Evolutionary conservation across 768 basidiomycete genomes (phyloP).

Genomic region (Leccinum longicurvipes): DNA sequence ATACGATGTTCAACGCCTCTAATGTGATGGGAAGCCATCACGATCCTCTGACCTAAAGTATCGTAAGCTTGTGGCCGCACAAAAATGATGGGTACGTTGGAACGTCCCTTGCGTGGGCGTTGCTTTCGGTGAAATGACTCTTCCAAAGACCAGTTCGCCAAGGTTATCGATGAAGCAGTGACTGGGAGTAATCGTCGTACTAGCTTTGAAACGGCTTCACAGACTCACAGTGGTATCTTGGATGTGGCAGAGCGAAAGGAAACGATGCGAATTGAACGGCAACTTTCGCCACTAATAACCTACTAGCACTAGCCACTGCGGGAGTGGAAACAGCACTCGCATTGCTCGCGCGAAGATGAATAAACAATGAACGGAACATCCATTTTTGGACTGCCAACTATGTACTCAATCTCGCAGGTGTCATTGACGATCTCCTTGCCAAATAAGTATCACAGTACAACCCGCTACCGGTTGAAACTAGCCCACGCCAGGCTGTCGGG

Average conservation of each 20-base stretch:
- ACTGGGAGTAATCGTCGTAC: too few species aligned
- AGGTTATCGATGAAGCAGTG: background rate
- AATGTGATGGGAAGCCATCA: background rate
- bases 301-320: too few species aligned
- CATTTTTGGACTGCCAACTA: background rate
- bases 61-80: background rate
- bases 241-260: too few species aligned
- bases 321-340: too few species aligned
- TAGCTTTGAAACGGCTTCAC: too few species aligned
- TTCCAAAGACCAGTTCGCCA: background rate
- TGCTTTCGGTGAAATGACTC: background rate
- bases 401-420: background rate
- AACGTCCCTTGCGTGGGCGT: background rate
- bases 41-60: background rate
- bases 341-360: too few species aligned
- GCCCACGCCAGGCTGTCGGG: background rate
- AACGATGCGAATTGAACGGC: too few species aligned
- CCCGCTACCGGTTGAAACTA: too few species aligned
- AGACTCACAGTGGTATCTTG: too few species aligned
- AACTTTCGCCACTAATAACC: too few species aligned
- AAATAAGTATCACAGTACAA: background rate
- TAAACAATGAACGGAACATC: too few species aligned
- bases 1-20: background rate
- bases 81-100: background rate
- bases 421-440: background rate